phyloP scores from a whole-genome alignment of 106 monocot species.

The Dendrobium catenatum region DNA sequence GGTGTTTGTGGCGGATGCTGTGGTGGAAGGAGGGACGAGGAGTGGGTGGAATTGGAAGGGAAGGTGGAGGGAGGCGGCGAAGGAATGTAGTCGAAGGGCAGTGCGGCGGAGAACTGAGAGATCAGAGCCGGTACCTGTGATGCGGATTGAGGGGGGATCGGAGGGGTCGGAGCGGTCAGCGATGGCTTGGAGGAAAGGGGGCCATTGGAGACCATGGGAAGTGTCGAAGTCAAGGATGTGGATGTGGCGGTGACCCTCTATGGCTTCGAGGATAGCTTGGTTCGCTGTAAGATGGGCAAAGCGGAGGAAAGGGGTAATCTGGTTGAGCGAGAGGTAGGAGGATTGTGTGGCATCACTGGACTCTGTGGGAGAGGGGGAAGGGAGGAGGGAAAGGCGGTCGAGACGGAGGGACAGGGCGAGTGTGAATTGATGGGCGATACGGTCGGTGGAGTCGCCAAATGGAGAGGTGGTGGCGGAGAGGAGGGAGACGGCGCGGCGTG shows the following conservation, averaged over 20 bases:
- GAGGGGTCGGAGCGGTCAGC: slow-evolving; percentile 48
- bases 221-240: slow-evolving; percentile 95
- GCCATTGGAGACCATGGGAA: slow-evolving; percentile 88
- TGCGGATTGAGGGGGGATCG: slow-evolving; percentile 53
- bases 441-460: slow-evolving; percentile 66
- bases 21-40: slow-evolving; percentile 20
- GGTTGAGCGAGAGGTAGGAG: slow-evolving; percentile 64
- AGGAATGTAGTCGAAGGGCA: slow-evolving; percentile 56
- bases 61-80: slow-evolving; percentile 61
- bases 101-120: slow-evolving; percentile 59
- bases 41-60: slow-evolving; percentile 83
- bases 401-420: slow-evolving; percentile 62
- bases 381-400: slow-evolving; percentile 14
- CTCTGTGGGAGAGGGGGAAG: slow-evolving; percentile 11
- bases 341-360: slow-evolving; percentile 22
- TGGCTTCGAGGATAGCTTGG: slow-evolving; percentile 93
- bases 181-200: slow-evolving; percentile 84
- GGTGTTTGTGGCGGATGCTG: neutral
- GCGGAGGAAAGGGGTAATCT: slow-evolving; percentile 86
- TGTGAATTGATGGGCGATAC: slow-evolving; percentile 69
- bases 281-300: slow-evolving; percentile 96
- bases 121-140: slow-evolving; percentile 81
- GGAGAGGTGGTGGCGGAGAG: slow-evolving; percentile 45
- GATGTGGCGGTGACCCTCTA: slow-evolving; percentile 33
- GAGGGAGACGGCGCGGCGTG: slow-evolving; percentile 31